Evolutionary conservation across 805 yeast species (phyloP).

Genomic region (Dipodascus albidus): DNA sequence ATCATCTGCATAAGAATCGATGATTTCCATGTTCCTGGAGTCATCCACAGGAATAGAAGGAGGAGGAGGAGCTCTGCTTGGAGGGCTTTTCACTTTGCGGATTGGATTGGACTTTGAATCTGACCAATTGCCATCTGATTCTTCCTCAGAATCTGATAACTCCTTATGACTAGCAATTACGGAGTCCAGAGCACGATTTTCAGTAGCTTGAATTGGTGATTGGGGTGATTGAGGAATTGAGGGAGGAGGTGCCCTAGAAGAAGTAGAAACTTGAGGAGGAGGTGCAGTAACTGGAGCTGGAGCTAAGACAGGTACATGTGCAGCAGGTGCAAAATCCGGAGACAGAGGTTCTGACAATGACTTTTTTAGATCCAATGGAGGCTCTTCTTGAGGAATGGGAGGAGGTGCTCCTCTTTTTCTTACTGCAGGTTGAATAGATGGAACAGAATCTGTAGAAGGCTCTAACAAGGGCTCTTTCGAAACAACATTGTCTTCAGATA

Average conservation of each 20-base stretch:
- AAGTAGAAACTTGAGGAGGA: constrained; percentile 6
- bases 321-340: background rate
- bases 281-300: constrained; percentile 9
- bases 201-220: background rate
- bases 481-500: background rate
- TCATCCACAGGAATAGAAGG: background rate
- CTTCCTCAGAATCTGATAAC: background rate
- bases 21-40: background rate
- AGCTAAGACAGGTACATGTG: background rate
- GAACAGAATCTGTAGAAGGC: background rate
- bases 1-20: background rate
- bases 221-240: no score
- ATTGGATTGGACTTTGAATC: background rate
- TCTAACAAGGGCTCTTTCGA: background rate
- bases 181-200: background rate
- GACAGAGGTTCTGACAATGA: background rate
- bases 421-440: background rate
- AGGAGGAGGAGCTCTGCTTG: background rate
- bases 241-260: background rate
- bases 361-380: background rate
- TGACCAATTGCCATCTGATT: background rate
- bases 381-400: background rate
- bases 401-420: background rate
- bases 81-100: background rate
- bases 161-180: background rate